phyloP scores from a whole-genome alignment of 306 rosid genomes.

The Cucumis cinereus region DNA sequence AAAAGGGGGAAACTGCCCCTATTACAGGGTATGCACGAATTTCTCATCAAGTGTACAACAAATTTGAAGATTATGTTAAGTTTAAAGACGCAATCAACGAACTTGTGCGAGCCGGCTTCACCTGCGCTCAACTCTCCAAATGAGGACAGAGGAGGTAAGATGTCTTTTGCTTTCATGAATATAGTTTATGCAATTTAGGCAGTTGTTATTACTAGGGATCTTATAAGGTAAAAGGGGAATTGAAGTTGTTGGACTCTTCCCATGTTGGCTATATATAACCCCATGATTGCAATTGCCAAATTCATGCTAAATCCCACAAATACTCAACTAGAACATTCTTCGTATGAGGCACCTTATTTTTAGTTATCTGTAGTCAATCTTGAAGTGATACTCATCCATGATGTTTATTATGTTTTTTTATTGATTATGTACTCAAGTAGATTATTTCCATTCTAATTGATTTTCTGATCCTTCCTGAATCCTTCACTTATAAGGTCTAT shows the following conservation, averaged over 20 bases:
- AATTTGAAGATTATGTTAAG: slow-evolving; percentile 62
- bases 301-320: not conserved
- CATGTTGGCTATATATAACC: not conserved
- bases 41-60: slow-evolving; percentile 86
- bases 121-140: slow-evolving; percentile 42
- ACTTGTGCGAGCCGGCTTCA: slow-evolving; percentile 52
- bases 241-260: not conserved
- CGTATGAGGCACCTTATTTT: not conserved
- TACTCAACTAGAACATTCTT: not conserved
- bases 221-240: not conserved
- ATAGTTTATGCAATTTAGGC: not conserved
- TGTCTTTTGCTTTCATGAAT: not conserved
- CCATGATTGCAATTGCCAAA: not conserved
- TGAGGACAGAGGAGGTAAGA: slow-evolving; percentile 54
- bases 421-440: not conserved
- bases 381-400: not conserved
- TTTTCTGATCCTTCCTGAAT: not conserved
- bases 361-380: not conserved
- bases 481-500: not conserved
- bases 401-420: not conserved
- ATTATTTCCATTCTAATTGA: not conserved
- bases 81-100: slow-evolving; percentile 60
- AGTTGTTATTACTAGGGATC: not conserved
- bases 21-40: slow-evolving; percentile 82
- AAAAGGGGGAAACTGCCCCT: slow-evolving; percentile 38